These are phyloP conservation scores for Debaryomyces coudertii DNA, from an alignment of 1,139 yeast species.

Conservation along the genomic window DNA sequence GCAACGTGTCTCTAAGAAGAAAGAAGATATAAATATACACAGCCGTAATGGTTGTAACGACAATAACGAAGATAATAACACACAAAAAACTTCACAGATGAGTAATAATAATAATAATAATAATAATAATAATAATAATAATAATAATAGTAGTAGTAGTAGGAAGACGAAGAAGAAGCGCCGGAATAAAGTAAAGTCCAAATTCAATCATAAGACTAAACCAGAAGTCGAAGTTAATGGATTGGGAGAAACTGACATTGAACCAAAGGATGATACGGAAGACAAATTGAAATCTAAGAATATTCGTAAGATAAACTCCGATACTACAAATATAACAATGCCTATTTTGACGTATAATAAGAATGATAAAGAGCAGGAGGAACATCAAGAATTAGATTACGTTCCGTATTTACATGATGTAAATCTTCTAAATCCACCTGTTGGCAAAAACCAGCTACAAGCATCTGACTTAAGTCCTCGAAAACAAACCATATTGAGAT, in stretches of 20 bases:
- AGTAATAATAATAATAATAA: slow-evolving; percentile 5
- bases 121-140: no score
- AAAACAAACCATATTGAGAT: slow-evolving; percentile 43
- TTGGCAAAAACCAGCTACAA: slow-evolving; percentile 1
- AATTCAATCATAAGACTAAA: background rate
- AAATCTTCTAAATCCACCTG: background rate
- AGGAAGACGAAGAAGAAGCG: slow-evolving; percentile 11
- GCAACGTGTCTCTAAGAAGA: background rate
- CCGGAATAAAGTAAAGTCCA: slow-evolving; percentile 5
- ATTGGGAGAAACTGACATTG: background rate
- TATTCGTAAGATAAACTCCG: background rate
- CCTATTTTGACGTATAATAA: background rate
- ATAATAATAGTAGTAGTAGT: no score
- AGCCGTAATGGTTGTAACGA: background rate
- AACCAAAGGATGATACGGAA: background rate
- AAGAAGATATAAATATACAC: background rate
- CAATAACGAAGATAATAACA: slow-evolving; percentile 1
- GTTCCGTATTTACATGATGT: background rate
- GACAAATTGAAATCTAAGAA: background rate
- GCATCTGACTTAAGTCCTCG: slow-evolving; percentile 35
- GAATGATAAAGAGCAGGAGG: background rate
- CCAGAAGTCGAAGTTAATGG: background rate
- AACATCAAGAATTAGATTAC: background rate
- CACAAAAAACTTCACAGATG: slow-evolving; percentile 1
- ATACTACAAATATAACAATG: background rate